phyloP scores from a whole-genome alignment of 23 red algal genomes.

The Chondrus crispus region DNA sequence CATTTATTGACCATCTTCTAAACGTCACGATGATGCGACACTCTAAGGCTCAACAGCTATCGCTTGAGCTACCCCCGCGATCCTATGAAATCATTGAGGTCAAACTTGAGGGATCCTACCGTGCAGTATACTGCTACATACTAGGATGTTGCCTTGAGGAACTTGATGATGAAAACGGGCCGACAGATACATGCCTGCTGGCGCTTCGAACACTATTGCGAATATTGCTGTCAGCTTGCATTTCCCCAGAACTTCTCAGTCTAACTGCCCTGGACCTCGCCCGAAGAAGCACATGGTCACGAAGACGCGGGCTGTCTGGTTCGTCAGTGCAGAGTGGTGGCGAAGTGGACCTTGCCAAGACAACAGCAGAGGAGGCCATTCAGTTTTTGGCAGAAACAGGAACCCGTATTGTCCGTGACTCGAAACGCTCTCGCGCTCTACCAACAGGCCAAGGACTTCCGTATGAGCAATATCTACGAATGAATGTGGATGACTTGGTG shows the following conservation, averaged over 20 bases:
- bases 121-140: conserved; percentile 43
- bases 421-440: neutral
- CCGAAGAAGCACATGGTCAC: conserved; percentile 41
- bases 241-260: conserved; percentile 38
- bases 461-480: neutral
- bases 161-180: conserved; percentile 7
- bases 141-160: conserved; percentile 27
- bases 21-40: conserved; percentile 66
- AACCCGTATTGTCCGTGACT: conserved; percentile 43
- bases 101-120: conserved; percentile 42
- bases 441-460: neutral
- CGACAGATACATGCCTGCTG: no score
- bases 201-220: neutral
- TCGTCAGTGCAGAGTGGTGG: neutral
- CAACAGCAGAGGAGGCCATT: neutral
- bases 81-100: conserved; percentile 43
- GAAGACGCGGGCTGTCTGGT: conserved; percentile 16
- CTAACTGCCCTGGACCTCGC: conserved; percentile 8
- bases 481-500: conserved; percentile 6
- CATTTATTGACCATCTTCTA: conserved; percentile 14
- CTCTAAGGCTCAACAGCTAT: conserved; percentile 41
- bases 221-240: conserved; percentile 34
- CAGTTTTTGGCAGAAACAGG: conserved; percentile 35
- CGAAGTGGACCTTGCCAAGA: neutral
- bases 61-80: conserved; percentile 8